Evolutionary conservation across 139 green algal genomes (phyloP).

Genomic region (Desmodesmus armatus): DNA sequence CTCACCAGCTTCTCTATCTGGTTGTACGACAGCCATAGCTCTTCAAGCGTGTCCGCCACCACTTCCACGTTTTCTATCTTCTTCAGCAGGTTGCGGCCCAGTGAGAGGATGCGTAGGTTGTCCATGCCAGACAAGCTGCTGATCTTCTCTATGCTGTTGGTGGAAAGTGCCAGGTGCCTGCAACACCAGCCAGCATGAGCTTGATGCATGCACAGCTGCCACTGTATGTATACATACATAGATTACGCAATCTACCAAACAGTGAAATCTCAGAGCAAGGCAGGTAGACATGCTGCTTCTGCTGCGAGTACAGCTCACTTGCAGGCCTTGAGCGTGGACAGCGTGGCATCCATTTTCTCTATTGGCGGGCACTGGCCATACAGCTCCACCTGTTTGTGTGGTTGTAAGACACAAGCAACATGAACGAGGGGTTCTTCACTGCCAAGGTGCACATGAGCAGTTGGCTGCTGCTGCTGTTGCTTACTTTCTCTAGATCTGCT

Average conservation of each 20-base stretch:
- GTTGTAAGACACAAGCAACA: too few species aligned
- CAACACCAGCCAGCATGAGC: neutral
- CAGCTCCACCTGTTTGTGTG: constrained; percentile 90
- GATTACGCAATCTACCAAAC: too few species aligned
- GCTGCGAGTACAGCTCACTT: constrained; percentile 58
- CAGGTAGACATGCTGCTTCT: neutral
- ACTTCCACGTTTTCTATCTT: constrained; percentile 93
- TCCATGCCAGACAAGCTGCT: constrained; percentile 82
- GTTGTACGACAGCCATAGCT: constrained; percentile 98
- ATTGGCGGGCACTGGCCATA: constrained; percentile 85
- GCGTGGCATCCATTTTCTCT: constrained; percentile 92
- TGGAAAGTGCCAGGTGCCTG: constrained; percentile 92
- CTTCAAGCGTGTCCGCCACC: constrained; percentile 87
- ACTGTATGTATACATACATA: neutral
- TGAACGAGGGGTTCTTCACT: neutral
- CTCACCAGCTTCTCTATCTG: constrained; percentile 87
- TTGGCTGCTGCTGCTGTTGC: too few species aligned
- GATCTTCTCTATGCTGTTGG: constrained; percentile 97
- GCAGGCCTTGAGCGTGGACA: constrained; percentile 88
- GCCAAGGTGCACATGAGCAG: neutral
- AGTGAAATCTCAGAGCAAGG: neutral
- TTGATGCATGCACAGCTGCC: neutral
- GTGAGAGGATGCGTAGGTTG: constrained; percentile 83
- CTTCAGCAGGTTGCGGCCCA: constrained; percentile 95
- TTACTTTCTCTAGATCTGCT: constrained; percentile 78